Percentiles rank a stretch among this genome's conserved stretches.
These are phyloP conservation scores for Phylloporus sp. DNA, from an alignment of 768 basidiomycete species.

Conservation along the genomic window DNA sequence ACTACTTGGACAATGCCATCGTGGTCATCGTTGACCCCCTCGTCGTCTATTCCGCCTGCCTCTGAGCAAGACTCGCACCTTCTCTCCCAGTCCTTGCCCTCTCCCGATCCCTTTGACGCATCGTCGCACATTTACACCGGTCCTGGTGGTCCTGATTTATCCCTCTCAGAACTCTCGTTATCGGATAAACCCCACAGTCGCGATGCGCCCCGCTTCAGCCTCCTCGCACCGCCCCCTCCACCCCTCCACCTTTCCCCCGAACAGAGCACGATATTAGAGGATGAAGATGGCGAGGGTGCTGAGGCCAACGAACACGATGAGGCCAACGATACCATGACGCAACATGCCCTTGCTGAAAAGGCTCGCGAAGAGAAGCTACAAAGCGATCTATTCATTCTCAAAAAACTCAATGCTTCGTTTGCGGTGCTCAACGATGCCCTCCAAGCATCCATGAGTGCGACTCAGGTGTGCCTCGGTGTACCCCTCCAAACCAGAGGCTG, in stretches of 20 bases:
- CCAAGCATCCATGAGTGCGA: conserved; percentile 58
- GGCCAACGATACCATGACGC: conserved; percentile 25
- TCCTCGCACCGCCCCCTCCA: conserved; percentile 28
- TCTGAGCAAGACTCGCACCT: conserved; percentile 35
- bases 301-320: conserved; percentile 11
- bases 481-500: neutral
- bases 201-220: conserved; percentile 33
- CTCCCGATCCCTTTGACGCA: conserved; percentile 28
- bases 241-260: conserved; percentile 16
- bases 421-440: conserved; percentile 66
- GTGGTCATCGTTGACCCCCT: conserved; percentile 31
- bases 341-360: conserved; percentile 27
- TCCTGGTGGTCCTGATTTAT: conserved; percentile 48
- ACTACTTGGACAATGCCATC: conserved; percentile 21
- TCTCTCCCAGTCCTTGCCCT: conserved; percentile 45
- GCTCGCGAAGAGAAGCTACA: conserved; percentile 70
- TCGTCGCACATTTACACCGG: conserved; percentile 35
- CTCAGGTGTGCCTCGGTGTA: conserved; percentile 48
- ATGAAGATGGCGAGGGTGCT: conserved; percentile 11
- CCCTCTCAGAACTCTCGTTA: conserved; percentile 54
- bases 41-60: conserved; percentile 23
- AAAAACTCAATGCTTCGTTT: conserved; percentile 69
- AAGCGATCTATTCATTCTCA: conserved; percentile 67
- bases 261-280: conserved; percentile 25
- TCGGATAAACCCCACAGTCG: conserved; percentile 29